Base-by-base conservation (phyloP, 805 yeast genomes). In the Millerago galiae region DNA sequence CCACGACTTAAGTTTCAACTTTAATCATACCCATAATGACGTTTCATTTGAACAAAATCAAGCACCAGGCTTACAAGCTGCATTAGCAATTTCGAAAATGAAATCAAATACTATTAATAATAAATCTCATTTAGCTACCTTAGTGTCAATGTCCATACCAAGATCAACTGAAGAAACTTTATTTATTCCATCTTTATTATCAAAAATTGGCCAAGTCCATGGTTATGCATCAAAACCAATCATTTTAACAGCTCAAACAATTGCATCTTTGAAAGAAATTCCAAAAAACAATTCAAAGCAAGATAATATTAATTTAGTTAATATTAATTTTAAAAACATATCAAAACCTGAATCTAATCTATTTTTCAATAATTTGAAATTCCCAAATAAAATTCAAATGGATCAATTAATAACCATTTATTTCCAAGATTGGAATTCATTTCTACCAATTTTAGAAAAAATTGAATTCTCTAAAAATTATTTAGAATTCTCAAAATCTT, bases 61-160 rank as follows among this genome's bases (percentile, higher is more conserved):
- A 45, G 90, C 91, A 1, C 88, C 89, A 0, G 89, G 88, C 6
- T 76, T 86, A 2, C 80, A 81, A 2, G 88, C 89, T 4, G 78
- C 78, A 3, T 68, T 77, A 34, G 79, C 82, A 1, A 61, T 77
- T 38, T 77, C 77, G 15, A 78, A 81, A 27, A 77, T 82, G 67
- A 70, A 72, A 46, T 65, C 63, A 14, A 45, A 42, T 11, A 35
- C 40, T 4, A 17, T 21, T 2, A 38, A 38, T 25, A 63, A 70
- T 47, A 67, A 71, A 35, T 53, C 71, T 36, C 73, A 72, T 51
- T 56, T 77, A 39, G 77, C 81, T 1, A 71, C 72, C 17, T 58
- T 77, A 24, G 88, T 83, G 5, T 86, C 91, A 0, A 71, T 83
- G 46, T 75, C 91, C 0, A 73, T 82, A 9, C 93, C 91, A 7